Conservation (phyloP, 495 filamentous ascomycete species). For the Lineolata rhizophorae region DNA sequence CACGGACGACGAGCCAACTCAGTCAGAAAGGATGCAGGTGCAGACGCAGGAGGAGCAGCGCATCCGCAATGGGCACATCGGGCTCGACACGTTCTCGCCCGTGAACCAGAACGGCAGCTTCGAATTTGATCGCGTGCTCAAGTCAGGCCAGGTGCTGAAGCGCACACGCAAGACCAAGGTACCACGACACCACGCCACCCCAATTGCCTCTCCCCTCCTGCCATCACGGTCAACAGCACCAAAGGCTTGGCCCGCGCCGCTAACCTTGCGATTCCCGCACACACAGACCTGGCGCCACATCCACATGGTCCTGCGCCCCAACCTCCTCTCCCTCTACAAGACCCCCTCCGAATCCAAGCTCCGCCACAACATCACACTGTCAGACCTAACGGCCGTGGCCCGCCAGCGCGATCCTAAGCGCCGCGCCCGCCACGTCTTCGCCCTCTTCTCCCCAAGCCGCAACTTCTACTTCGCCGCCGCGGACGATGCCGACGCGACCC, state of each 20-base stretch:
- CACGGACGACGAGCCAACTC: no score
- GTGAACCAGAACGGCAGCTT: constrained; percentile 93
- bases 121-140: constrained; percentile 81
- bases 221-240: no score
- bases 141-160: constrained; percentile 66
- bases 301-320: constrained; percentile 78
- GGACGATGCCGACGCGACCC: constrained; percentile 50
- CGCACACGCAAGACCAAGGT: constrained; percentile 90
- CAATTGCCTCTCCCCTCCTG: constrained; percentile 1
- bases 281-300: constrained; percentile 64
- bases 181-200: constrained; percentile 6
- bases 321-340: constrained; percentile 89
- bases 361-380: constrained; percentile 64
- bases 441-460: constrained; percentile 73
- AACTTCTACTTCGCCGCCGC: constrained; percentile 76
- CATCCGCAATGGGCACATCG: constrained; percentile 27
- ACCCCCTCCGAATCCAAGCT: constrained; percentile 74
- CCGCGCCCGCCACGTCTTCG: constrained; percentile 61
- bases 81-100: constrained; percentile 42
- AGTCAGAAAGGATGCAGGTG: no score
- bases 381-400: constrained; percentile 79
- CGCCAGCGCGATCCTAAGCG: constrained; percentile 73
- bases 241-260: not conserved
- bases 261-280: not conserved
- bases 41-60: no score